Conservation (phyloP, 768 basidiomycete genomes). For the Candolleomyces eurysporus region DNA sequence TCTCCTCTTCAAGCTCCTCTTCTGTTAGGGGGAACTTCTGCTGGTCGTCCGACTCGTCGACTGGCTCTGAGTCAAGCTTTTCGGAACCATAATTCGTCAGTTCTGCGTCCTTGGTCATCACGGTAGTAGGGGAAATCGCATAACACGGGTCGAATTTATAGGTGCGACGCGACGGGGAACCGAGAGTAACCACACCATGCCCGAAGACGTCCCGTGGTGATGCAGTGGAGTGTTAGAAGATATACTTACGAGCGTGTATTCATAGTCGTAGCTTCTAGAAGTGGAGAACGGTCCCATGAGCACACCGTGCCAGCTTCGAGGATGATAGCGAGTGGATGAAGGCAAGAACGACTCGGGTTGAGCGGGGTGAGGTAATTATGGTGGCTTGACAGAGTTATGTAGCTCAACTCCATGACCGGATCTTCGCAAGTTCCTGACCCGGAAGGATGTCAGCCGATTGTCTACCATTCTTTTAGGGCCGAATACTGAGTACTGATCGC, state of each 20-base stretch:
- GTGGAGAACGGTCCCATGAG: background rate
- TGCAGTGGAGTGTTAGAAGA: too few species aligned
- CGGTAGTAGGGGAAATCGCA: background rate
- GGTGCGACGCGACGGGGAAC: too few species aligned
- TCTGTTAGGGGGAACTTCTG: background rate
- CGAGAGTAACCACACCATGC: too few species aligned
- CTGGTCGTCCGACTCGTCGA: background rate
- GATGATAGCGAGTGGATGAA: background rate
- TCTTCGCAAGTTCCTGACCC: background rate
- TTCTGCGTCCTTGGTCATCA: background rate
- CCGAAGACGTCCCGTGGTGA: too few species aligned
- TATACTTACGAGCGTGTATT: background rate
- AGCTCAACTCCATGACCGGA: background rate
- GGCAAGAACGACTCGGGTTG: background rate
- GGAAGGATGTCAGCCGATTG: background rate
- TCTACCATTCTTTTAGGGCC: background rate
- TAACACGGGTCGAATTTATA: too few species aligned
- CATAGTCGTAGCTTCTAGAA: background rate
- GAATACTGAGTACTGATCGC: too few species aligned
- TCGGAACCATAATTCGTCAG: background rate
- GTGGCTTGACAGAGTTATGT: too few species aligned
- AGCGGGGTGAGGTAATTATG: background rate
- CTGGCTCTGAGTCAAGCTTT: background rate
- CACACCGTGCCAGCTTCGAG: background rate
- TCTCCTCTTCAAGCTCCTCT: slow-evolving; percentile 37